Evolutionary conservation across 805 yeast genomes (phyloP).

Genomic region (Limtongia smithiae): DNA sequence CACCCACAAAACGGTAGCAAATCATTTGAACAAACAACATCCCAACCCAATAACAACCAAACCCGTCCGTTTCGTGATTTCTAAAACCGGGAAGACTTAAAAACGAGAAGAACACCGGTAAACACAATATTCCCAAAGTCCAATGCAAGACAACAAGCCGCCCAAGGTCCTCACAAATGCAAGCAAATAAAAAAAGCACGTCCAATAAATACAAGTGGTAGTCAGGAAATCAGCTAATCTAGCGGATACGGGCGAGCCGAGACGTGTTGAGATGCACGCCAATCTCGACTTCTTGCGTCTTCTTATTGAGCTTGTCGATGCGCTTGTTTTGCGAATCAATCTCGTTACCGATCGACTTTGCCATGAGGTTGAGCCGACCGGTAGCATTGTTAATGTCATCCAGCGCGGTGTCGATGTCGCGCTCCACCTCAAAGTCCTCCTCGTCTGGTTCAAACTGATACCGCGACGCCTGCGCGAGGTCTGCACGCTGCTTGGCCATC

Average conservation of each 20-base stretch:
- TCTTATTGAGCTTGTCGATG: conserved; percentile 71
- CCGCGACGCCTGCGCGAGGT: conserved; percentile 56
- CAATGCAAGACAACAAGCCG: no score
- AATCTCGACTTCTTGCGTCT: conserved; percentile 79
- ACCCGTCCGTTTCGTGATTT: no score
- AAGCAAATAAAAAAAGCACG: conserved; percentile 2
- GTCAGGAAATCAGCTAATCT: no score
- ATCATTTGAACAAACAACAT: no score
- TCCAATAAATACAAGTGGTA: no score
- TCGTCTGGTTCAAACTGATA: conserved; percentile 85
- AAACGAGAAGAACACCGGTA: no score
- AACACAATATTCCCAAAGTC: no score
- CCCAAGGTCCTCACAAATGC: background rate
- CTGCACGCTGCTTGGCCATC: conserved; percentile 52
- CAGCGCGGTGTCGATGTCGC: conserved; percentile 77
- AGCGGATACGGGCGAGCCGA: conserved; percentile 56
- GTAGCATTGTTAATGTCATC: conserved; percentile 72
- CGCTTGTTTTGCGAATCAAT: conserved; percentile 73
- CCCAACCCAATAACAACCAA: no score
- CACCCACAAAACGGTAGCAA: no score
- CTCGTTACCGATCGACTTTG: conserved; percentile 70
- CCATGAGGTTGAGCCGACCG: conserved; percentile 66
- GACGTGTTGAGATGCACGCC: conserved; percentile 75
- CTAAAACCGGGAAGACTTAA: no score
- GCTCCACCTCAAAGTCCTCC: conserved; percentile 90